Evolutionary conservation across 2,329 filamentous ascomycete genomes (phyloP).

Genomic region (Alternaria arbusti): DNA sequence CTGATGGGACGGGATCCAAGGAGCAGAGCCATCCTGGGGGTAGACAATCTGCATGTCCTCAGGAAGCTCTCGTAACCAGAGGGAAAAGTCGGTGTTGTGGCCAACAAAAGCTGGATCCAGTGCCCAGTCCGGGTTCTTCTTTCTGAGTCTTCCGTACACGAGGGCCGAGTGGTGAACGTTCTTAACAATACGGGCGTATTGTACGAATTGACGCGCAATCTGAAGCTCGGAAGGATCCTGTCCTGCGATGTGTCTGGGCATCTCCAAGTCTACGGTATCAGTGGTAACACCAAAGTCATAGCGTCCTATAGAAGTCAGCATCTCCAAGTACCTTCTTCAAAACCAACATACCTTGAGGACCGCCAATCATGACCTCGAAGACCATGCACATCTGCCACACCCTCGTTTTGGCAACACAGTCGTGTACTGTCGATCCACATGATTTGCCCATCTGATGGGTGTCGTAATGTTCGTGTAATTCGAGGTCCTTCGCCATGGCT

Average conservation of each 20-base stretch:
- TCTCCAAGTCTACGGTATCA: slow-evolving; percentile 76
- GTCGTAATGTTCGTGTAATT: slow-evolving; percentile 84
- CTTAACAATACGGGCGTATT: slow-evolving; percentile 77
- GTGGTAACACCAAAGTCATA: slow-evolving; percentile 77
- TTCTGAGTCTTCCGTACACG: slow-evolving; percentile 75
- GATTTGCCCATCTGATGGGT: slow-evolving; percentile 74
- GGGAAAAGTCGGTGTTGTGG: slow-evolving; percentile 76
- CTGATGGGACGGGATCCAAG: slow-evolving; percentile 86
- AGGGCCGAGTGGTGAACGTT: slow-evolving; percentile 80
- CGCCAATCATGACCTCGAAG: slow-evolving; percentile 90
- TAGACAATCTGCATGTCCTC: slow-evolving; percentile 79
- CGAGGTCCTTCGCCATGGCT: slow-evolving; percentile 90
- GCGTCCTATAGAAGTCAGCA: slow-evolving; percentile 57
- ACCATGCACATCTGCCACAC: slow-evolving; percentile 90
- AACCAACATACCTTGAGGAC: slow-evolving; percentile 75
- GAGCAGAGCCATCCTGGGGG: slow-evolving; percentile 77
- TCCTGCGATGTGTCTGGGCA: slow-evolving; percentile 68
- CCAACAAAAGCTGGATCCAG: slow-evolving; percentile 82
- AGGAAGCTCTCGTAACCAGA: slow-evolving; percentile 80
- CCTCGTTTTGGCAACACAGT: slow-evolving; percentile 83
- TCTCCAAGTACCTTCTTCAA: not conserved
- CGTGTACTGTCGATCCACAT: slow-evolving; percentile 72
- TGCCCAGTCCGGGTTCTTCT: slow-evolving; percentile 82
- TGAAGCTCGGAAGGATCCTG: slow-evolving; percentile 77
- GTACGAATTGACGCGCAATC: slow-evolving; percentile 82